Percentiles rank a stretch among this genome's conserved stretches.
Conservation (phyloP, 116 monocot genomes). For the Phalaenopsis hybrid region DNA sequence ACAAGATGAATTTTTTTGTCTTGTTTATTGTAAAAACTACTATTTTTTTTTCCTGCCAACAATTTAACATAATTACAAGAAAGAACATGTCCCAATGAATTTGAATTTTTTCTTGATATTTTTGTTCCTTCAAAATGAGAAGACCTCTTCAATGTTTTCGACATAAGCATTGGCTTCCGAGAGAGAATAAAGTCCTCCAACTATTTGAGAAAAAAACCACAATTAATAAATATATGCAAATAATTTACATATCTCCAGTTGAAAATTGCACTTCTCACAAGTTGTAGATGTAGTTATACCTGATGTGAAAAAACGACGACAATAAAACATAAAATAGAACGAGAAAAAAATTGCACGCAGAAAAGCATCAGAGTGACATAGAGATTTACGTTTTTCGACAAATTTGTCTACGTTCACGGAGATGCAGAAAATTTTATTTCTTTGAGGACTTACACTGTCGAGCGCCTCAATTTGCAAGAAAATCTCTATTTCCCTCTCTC, state of each 20-base stretch:
- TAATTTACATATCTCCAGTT: neutral
- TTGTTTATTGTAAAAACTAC: neutral
- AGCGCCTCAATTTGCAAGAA: too few species aligned
- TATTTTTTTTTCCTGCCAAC: neutral
- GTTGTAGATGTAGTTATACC: neutral
- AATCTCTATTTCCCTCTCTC: too few species aligned
- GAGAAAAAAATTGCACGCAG: too few species aligned
- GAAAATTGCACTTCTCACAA: neutral
- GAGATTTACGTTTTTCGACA: too few species aligned
- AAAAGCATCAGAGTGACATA: too few species aligned
- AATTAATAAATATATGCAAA: neutral
- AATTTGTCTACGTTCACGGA: too few species aligned
- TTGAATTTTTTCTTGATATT: neutral
- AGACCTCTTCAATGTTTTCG: neutral
- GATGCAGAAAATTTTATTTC: too few species aligned
- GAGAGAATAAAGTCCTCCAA: neutral
- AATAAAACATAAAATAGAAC: too few species aligned
- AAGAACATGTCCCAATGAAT: neutral
- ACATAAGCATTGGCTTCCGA: neutral
- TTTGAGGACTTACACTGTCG: too few species aligned
- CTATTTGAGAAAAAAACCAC: neutral
- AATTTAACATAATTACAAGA: neutral
- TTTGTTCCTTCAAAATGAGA: neutral
- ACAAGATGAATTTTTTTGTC: neutral
- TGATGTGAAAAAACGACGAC: too few species aligned